Evolutionary conservation across 768 basidiomycete species (phyloP).

Genomic region (Mycena rebaudengoi): DNA sequence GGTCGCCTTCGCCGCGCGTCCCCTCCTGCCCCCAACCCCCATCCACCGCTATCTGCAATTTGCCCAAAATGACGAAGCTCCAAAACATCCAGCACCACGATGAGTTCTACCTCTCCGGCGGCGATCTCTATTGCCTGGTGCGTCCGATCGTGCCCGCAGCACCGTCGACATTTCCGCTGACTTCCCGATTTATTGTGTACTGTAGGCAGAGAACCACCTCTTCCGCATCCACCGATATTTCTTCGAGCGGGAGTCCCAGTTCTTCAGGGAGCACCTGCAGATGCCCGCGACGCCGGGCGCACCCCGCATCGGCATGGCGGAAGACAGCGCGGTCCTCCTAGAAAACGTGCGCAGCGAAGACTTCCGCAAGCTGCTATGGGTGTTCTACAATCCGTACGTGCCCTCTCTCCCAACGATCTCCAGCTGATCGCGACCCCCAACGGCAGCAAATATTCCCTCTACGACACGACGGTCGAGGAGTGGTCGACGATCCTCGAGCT

Average conservation of each 20-base stretch:
- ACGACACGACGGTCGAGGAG: constrained; percentile 54
- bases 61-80: constrained; percentile 9
- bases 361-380: constrained; percentile 60
- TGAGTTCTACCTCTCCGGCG: constrained; percentile 52
- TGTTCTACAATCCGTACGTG: constrained; percentile 62
- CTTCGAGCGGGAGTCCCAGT: constrained; percentile 58
- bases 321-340: constrained; percentile 53
- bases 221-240: constrained; percentile 64
- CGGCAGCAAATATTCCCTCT: constrained; percentile 63
- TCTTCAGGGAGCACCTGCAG: constrained; percentile 50
- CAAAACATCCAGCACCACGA: constrained; percentile 35
- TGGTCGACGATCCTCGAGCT: constrained; percentile 71
- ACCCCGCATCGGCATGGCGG: constrained; percentile 43
- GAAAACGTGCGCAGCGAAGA: constrained; percentile 48
- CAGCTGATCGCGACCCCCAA: not conserved
- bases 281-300: constrained; percentile 41
- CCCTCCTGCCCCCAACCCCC: constrained; percentile 33
- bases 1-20: constrained; percentile 30
- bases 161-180: too few species aligned
- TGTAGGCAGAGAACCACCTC: constrained; percentile 57
- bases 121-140: constrained; percentile 52
- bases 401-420: constrained; percentile 6
- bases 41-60: constrained; percentile 21
- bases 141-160: constrained; percentile 12
- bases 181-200: not conserved